phyloP scores from a whole-genome alignment of 768 basidiomycete species.

The Phlegmacium glaucopus region DNA sequence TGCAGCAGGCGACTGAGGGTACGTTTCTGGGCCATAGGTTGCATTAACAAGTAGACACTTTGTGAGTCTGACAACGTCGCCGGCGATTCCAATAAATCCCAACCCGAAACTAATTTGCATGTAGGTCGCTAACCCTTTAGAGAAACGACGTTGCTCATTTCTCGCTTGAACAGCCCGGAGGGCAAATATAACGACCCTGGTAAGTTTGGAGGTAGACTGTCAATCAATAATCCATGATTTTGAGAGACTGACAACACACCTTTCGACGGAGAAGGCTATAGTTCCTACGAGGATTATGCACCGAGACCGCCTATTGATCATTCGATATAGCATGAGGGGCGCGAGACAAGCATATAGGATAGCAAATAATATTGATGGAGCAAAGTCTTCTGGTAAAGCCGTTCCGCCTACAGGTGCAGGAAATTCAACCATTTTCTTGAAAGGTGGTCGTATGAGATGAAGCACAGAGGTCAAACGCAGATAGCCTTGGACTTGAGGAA shows the following conservation, averaged over 20 bases:
- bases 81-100: conserved; percentile 31
- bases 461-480: background rate
- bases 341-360: conserved; percentile 34
- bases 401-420: conserved; percentile 45
- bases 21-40: conserved; percentile 30
- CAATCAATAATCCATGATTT: background rate
- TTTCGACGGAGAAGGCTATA: conserved; percentile 31
- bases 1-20: conserved; percentile 23
- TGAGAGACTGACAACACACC: conserved; percentile 19
- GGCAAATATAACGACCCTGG: conserved; percentile 30
- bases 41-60: conserved; percentile 39
- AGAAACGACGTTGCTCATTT: conserved; percentile 15
- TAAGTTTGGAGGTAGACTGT: background rate
- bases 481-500: background rate
- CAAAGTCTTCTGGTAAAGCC: conserved; percentile 35
- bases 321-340: conserved; percentile 33
- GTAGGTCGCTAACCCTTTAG: conserved; percentile 23
- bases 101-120: conserved; percentile 28
- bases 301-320: conserved; percentile 31
- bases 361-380: conserved; percentile 39
- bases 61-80: conserved; percentile 31
- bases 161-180: conserved; percentile 26
- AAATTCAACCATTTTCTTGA: conserved; percentile 21
- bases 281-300: conserved; percentile 32
- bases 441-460: background rate